Evolutionary conservation across 73 alveolate genomes (phyloP), one percentile per base, ranked within the genome.

Genomic region (Uronychia binucleata): DNA sequence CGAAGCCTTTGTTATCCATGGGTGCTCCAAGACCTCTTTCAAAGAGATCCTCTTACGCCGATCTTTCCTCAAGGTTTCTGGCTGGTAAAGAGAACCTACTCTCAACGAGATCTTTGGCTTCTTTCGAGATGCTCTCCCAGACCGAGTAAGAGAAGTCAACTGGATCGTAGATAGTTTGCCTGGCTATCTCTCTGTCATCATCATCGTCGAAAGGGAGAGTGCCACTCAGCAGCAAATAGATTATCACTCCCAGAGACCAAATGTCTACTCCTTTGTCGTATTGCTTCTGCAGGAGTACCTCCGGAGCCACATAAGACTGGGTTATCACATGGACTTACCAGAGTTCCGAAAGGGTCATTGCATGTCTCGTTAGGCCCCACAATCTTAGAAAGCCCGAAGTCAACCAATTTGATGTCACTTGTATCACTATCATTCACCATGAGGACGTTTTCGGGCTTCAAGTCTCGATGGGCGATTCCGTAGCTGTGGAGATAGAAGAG

Each of bases 301-400:
- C 98, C 1, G 98, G 98, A 29, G 98, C 98, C 0, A 91, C 98
- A 93, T 95, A 95, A 0, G 96, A 91, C 58, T 93, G 81, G 26
- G n/a, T n/a, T n/a, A n/a, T n/a, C n/a, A n/a, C n/a, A n/a, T n/a
- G n/a, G n/a, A n/a, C n/a, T n/a, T n/a, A n/a, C n/a, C n/a, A n/a
- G n/a, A n/a, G 98, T 95, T 26, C 98, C 98, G 83, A 95, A 95
- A 26, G 98, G 98, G 59, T 95, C 98, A 59, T 75, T 83, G 75
- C 95, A 90, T 32, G 86, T 85, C 87, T 95, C 98, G 34, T 92
- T 92, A 28, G 98, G 98, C 13, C 97, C 98, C 0, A 95, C 89
- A 34, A 95, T 95, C 88, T 95, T 95, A 1, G 97, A 92, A n/a
- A 95, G 92, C 0, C 98, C 98, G 76, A 96, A 96, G 86, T 96